These are phyloP conservation scores for Spergularia bocconei DNA, from an alignment of 148 eudicot genomes.

Conservation along the genomic window DNA sequence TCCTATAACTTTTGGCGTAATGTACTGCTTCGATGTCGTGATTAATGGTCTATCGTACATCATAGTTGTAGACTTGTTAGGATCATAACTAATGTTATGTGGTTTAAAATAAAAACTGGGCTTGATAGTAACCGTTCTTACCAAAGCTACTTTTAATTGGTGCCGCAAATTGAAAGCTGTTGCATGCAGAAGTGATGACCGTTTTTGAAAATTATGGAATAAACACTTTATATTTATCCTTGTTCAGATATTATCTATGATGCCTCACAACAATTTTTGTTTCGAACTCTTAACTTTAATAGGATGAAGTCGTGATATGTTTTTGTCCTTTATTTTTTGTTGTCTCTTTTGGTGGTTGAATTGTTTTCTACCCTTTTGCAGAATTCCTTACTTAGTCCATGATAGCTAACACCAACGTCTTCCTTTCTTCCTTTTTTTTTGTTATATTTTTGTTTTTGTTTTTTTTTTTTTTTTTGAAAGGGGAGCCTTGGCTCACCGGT, in stretches of 20 bases:
- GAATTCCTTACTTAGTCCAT: neutral
- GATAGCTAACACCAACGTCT: neutral
- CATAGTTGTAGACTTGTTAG: neutral
- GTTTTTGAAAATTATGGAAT: neutral
- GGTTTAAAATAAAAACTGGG: neutral
- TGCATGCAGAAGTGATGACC: neutral
- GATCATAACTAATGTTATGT: neutral
- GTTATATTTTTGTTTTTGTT: too few relatives aligned
- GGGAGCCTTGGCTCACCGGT: too few relatives aligned
- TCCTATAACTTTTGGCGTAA: neutral
- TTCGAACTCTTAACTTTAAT: neutral
- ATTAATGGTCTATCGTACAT: neutral
- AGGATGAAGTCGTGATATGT: neutral
- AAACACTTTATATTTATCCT: neutral
- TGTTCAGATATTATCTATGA: neutral
- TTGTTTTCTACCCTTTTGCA: neutral
- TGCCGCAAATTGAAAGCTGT: neutral
- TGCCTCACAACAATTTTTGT: neutral
- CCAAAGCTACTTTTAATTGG: neutral
- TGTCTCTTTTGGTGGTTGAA: neutral
- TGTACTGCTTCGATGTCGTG: neutral
- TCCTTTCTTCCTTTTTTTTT: neutral
- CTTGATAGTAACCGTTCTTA: neutral
- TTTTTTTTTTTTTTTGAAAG: too few relatives aligned
- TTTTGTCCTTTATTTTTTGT: neutral